Evolutionary conservation across 768 basidiomycete species (phyloP).

Genomic region (Boletus rubroflammeus): DNA sequence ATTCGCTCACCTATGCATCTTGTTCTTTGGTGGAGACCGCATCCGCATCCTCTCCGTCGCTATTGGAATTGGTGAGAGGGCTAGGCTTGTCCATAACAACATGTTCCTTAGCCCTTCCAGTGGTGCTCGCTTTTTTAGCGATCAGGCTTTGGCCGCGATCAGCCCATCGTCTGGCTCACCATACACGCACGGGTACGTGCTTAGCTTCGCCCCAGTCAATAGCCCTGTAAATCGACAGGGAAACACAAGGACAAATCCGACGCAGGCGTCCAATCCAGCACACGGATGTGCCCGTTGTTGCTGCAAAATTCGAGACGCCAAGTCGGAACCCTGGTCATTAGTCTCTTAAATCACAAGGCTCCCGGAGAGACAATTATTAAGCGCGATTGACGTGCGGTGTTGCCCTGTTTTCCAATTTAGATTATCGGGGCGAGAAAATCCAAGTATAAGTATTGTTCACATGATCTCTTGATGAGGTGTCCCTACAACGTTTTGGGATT

Average conservation of each 20-base stretch:
- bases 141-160: not conserved
- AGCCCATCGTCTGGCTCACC: not conserved
- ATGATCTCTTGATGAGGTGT: not conserved
- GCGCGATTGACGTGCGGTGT: not conserved
- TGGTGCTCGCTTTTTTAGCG: not conserved
- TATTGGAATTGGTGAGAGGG: constrained; percentile 3
- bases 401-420: not conserved
- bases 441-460: not conserved
- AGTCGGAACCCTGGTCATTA: not conserved
- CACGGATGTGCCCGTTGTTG: not conserved
- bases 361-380: not conserved
- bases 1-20: not conserved
- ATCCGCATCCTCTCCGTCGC: not conserved
- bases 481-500: too few relatives aligned
- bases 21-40: not conserved
- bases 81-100: not conserved
- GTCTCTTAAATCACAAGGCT: not conserved
- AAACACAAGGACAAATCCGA: not conserved
- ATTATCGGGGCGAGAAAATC: not conserved
- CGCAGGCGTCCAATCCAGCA: not conserved
- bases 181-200: not conserved
- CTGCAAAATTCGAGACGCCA: not conserved
- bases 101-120: not conserved
- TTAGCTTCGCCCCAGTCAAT: not conserved
- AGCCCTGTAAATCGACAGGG: not conserved